These are phyloP conservation scores for Stropharia rugosoannulata DNA, from an alignment of 768 basidiomycete genomes.

Conservation along the genomic window DNA sequence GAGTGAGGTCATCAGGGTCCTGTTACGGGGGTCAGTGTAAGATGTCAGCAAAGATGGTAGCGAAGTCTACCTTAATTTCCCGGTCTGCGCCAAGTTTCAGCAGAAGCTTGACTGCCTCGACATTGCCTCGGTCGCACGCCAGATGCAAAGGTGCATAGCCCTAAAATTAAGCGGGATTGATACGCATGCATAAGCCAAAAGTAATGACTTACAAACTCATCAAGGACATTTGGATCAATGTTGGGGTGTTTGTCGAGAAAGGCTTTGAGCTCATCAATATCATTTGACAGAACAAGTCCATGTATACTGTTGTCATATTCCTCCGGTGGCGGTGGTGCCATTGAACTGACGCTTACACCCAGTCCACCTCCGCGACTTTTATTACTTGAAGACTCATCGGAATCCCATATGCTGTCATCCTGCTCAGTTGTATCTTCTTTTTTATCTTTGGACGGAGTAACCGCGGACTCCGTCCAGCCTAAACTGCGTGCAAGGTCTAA, in stretches of 20 bases:
- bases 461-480: slow-evolving; percentile 58
- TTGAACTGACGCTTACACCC: slow-evolving; percentile 63
- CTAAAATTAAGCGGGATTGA: slow-evolving; percentile 35
- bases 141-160: slow-evolving; percentile 88
- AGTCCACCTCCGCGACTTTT: slow-evolving; percentile 41
- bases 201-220: slow-evolving; percentile 65
- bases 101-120: slow-evolving; percentile 54
- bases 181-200: neutral
- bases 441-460: slow-evolving; percentile 1
- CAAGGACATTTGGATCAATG: slow-evolving; percentile 55
- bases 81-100: slow-evolving; percentile 64
- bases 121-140: slow-evolving; percentile 79
- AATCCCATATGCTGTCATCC: slow-evolving; percentile 42
- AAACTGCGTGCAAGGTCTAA: slow-evolving; percentile 63
- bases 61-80: slow-evolving; percentile 51
- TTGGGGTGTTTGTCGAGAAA: slow-evolving; percentile 42
- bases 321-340: slow-evolving; percentile 35
- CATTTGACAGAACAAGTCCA: slow-evolving; percentile 59
- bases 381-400: slow-evolving; percentile 26
- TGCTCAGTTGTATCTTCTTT: slow-evolving; percentile 11
- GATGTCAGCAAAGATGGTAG: neutral
- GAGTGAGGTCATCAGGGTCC: slow-evolving; percentile 70
- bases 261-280: slow-evolving; percentile 41
- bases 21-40: slow-evolving; percentile 21
- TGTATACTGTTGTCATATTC: slow-evolving; percentile 45